phyloP scores from a whole-genome alignment of 352 stramenopile species.

The Blastocystis sp. region DNA sequence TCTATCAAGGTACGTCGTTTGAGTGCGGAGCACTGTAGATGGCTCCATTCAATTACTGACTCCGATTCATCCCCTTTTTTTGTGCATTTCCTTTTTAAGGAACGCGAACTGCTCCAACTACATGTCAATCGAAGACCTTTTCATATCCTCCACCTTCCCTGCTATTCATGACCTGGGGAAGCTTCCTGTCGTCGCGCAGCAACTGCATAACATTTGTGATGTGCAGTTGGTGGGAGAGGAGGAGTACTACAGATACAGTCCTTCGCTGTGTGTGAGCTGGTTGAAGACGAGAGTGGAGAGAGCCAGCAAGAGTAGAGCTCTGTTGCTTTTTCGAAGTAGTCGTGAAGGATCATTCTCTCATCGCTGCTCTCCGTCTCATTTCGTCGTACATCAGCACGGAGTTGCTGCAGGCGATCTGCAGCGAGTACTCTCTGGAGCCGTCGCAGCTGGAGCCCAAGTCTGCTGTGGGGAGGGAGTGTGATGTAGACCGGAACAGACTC shows the following conservation, averaged over 20 bases:
- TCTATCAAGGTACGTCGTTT: not conserved
- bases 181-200: not conserved
- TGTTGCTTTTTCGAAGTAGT: not conserved
- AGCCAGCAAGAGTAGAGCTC: not conserved
- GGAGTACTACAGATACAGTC: not conserved
- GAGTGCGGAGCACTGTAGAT: not conserved
- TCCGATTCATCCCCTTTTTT: conserved; percentile 27
- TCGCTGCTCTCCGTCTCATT: not conserved
- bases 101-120: not conserved
- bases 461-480: not conserved
- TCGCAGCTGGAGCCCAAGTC: not conserved
- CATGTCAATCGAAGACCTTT: not conserved
- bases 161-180: not conserved
- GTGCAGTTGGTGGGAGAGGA: not conserved
- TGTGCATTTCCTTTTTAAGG: conserved; percentile 22
- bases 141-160: not conserved
- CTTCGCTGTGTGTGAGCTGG: not conserved
- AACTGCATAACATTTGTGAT: not conserved
- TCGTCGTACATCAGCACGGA: not conserved
- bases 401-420: not conserved
- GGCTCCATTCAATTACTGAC: not conserved
- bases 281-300: not conserved
- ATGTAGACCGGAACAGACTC: not conserved
- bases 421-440: not conserved
- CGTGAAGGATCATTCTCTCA: not conserved